These are phyloP conservation scores for Protomyces macrosporus DNA, from an alignment of 1,139 yeast genomes.

Conservation along the genomic window DNA sequence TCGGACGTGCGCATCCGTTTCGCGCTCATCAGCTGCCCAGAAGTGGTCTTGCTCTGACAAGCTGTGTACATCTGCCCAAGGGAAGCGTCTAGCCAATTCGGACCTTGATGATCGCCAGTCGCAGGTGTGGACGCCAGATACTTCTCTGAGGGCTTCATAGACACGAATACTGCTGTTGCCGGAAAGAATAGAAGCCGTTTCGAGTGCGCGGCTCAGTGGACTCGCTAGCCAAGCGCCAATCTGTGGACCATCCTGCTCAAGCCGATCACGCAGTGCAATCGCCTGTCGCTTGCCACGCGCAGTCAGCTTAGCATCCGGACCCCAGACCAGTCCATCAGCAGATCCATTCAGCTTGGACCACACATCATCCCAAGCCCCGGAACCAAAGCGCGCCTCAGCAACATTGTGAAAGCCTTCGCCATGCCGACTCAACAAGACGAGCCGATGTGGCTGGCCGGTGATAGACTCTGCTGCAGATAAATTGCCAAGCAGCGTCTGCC, in stretches of 20 bases:
- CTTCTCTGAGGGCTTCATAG: constrained; percentile 51
- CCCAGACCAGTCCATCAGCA: constrained; percentile 57
- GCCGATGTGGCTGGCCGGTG: not conserved
- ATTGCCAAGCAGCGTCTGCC: not conserved
- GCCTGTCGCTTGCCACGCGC: constrained; percentile 54
- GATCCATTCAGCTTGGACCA: constrained; percentile 52
- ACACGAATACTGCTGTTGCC: constrained; percentile 37
- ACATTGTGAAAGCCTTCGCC: constrained; percentile 74
- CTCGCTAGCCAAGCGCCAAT: constrained; percentile 27
- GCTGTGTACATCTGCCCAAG: constrained; percentile 41
- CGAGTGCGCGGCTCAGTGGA: constrained; percentile 32
- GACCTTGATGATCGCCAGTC: constrained; percentile 51
- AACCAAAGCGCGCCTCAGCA: constrained; percentile 55
- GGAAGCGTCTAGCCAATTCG: constrained; percentile 43
- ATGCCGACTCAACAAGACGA: constrained; percentile 45
- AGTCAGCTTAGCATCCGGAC: constrained; percentile 64
- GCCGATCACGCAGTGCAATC: constrained; percentile 44
- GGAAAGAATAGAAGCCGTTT: not conserved
- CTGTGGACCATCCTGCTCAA: constrained; percentile 44
- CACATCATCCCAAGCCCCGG: constrained; percentile 36
- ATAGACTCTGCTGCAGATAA: not conserved
- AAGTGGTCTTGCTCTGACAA: constrained; percentile 50
- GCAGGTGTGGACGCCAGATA: constrained; percentile 62
- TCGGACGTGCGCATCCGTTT: constrained; percentile 48
- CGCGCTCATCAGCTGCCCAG: constrained; percentile 46